Evolutionary conservation across 2,329 filamentous ascomycete species (phyloP).

Genomic region (Lachnellula arida): DNA sequence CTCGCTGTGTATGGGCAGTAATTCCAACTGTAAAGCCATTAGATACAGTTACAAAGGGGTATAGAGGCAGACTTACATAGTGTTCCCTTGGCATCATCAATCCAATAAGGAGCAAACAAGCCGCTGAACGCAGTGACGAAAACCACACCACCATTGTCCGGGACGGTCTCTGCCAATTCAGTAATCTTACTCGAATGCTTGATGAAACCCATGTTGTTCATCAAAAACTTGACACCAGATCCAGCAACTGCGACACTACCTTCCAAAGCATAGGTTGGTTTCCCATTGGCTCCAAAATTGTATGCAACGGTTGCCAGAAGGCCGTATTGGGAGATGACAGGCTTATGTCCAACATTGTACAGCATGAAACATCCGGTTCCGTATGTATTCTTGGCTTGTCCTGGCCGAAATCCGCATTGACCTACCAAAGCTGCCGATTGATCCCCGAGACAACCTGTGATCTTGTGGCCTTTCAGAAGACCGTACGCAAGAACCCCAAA

Average conservation of each 20-base stretch:
- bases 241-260: conserved; percentile 74
- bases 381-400: conserved; percentile 80
- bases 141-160: conserved; percentile 64
- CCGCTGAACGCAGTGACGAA: conserved; percentile 71
- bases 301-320: conserved; percentile 74
- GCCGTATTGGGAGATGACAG: conserved; percentile 73
- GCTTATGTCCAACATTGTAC: conserved; percentile 76
- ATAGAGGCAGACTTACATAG: conserved; percentile 45
- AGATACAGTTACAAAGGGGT: conserved; percentile 3
- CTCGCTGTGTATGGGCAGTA: conserved; percentile 63
- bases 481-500: conserved; percentile 63
- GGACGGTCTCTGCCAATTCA: conserved; percentile 57
- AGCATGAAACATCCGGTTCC: conserved; percentile 81
- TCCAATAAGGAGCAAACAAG: conserved; percentile 72
- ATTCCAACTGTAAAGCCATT: conserved; percentile 48
- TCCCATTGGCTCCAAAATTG: conserved; percentile 60
- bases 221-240: conserved; percentile 68
- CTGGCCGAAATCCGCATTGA: conserved; percentile 71
- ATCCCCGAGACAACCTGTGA: conserved; percentile 75
- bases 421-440: conserved; percentile 79
- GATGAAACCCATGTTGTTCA: conserved; percentile 62
- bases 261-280: conserved; percentile 70
- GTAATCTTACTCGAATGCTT: conserved; percentile 58
- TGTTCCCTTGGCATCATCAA: conserved; percentile 68
- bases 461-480: conserved; percentile 59